Percentiles rank a stretch among this genome's conserved stretches.
Conservation (phyloP, 345 rosid species). For the Viola odorata region DNA sequence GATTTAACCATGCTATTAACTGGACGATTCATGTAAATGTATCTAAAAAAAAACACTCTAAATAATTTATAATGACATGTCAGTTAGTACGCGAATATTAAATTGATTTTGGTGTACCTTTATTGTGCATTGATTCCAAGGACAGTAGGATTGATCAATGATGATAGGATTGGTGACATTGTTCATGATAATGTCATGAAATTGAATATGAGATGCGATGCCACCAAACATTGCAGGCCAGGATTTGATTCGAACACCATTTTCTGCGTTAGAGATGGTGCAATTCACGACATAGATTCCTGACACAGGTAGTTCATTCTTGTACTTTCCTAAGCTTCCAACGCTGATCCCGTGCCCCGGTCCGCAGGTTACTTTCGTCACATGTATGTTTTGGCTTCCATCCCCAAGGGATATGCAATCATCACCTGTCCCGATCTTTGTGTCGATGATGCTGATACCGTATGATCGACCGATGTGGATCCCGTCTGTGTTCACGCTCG, state of each 20-base stretch:
- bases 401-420: not conserved
- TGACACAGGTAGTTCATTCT: not conserved
- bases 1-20: not conserved
- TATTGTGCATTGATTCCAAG: conserved; percentile 1
- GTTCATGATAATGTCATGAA: conserved; percentile 1
- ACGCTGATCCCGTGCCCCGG: not conserved
- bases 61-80: not conserved
- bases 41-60: not conserved
- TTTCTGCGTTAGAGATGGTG: not conserved
- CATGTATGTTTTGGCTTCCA: not conserved
- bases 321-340: conserved; percentile 4
- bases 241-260: conserved; percentile 3
- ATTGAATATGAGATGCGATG: not conserved
- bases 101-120: not conserved
- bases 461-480: not conserved
- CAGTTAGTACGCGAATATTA: too few relatives aligned
- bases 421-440: not conserved
- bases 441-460: not conserved
- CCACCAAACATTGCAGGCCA: conserved; percentile 1
- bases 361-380: not conserved
- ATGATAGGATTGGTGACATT: conserved; percentile 2
- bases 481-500: not conserved
- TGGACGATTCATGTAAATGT: not conserved
- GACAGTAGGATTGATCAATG: not conserved
- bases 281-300: not conserved